Evolutionary conservation across 331 rosid species (phyloP).

Genomic region (Cucumis variabilis): DNA sequence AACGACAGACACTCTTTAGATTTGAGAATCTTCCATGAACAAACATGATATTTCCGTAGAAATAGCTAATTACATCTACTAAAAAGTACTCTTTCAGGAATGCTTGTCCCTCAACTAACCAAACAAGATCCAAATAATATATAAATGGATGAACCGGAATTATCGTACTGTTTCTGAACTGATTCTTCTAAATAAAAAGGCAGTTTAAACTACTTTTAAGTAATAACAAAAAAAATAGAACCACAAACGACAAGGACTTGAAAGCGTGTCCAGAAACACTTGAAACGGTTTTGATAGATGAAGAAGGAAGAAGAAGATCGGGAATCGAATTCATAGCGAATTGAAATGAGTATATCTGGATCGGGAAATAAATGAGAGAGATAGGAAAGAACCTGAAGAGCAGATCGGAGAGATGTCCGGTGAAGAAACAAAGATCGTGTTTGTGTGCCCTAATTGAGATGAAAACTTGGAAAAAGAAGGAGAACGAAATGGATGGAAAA

Average conservation of each 20-base stretch:
- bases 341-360: not conserved
- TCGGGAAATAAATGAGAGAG: not conserved
- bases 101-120: not conserved
- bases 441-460: constrained; percentile 19
- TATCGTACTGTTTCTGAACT: not conserved
- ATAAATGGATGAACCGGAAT: not conserved
- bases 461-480: not conserved
- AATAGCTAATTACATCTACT: not conserved
- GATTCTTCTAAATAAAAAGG: not conserved
- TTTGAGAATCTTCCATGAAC: not conserved
- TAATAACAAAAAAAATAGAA: not conserved
- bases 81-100: not conserved
- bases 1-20: not conserved
- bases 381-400: not conserved
- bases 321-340: not conserved
- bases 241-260: not conserved
- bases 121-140: not conserved
- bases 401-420: constrained; percentile 28
- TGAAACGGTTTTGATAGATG: not conserved
- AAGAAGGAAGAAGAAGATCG: not conserved
- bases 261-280: not conserved
- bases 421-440: constrained; percentile 12
- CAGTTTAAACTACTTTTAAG: not conserved
- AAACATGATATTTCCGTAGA: not conserved
- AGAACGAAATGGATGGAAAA: too few relatives aligned